Evolutionary conservation across 2,329 filamentous ascomycete genomes (phyloP), one percentile per base, ranked within the genome.

Genomic region (Aphanoascus verrucosus): DNA sequence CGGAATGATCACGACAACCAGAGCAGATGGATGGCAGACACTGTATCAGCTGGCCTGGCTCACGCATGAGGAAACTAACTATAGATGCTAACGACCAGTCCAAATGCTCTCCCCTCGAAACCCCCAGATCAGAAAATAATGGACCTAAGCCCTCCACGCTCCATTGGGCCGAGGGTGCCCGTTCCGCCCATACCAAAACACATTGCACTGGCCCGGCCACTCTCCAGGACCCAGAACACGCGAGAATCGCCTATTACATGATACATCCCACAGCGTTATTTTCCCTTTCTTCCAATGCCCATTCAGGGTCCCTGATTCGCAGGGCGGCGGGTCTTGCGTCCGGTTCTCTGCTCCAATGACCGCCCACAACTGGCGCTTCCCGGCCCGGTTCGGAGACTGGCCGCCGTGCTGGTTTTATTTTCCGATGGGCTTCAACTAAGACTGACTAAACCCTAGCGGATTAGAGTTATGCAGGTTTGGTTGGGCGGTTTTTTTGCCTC

Each of bases 321-420:
- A 23, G 38, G 41, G 37, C 32, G 8, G 12, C 46, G 42, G 50
- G 17, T 17, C 49, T 42, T 40, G 6, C 1, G 19, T 52, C 19
- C 19, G 42, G 50, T 15, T 19, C 15, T 46, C 46, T 51, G 20
- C 19, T 31, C 50, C 41, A 52, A 52, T 52, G 32, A 34, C 19
- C n/a, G 28, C 32, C 20, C 28, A 17, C 28, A 6, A 45, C 3
- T 28, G 7, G 23, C 23, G 23, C 23, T 46, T n/a, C 50, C 50
- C n/a, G 42, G 50, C 50, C 50, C 31, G 31, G 41, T 23, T 52
- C 50, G 50, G 50, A 52, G 34, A 42, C 50, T 52, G 32, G 41
- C 50, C 50, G 50, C 50, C 23, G 34, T 40, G 41, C 41, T 14
- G 23, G 23, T 23, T 11, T 28, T 5, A 19, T 17, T 44, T 20